Base-by-base conservation (phyloP, 2,329 filamentous ascomycete genomes). In the Stagonosporopsis rhizophila region DNA sequence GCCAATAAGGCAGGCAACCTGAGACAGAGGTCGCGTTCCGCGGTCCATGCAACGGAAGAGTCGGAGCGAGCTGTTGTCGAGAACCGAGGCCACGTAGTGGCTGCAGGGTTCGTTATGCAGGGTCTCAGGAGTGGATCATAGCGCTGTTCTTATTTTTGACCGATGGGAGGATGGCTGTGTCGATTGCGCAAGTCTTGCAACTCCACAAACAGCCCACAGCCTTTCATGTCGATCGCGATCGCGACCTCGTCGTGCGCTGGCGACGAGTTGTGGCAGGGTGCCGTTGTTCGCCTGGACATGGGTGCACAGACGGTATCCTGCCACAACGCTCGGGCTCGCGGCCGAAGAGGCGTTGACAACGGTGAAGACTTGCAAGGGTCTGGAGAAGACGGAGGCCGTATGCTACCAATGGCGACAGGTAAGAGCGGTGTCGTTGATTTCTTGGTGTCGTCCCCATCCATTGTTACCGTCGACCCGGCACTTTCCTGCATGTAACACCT, bases 1-100 rank as follows among this genome's bases (percentile, higher is more conserved):
- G 30, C 55, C 55, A 58, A 53, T 58, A 19, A 23, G 23, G 42
- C 44, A 47, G 30, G 25, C 23, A 42, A 39, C 11, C 23, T 56
- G 53, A 56, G 47, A 48, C 42, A 39, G 45, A 38, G 32, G 53
- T 45, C 37, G 47, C 47, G 37, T 44, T 51, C 47, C 37, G 53
- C 41, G 41, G n/a, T 46, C 53, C 37, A 32, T 42, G 53, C 53
- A 30, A 19, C 53, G 53, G 53, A 56, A 56, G 32, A 49, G 52
- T 48, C 52, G 47, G 53, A 38, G 53, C 38, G 27, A 32, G 20
- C 20, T 38, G 47, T 48, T 42, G 53, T 56, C 53, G 53, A 56
- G 53, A 51, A 47, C 42, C 12, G 44, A 51, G 47, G 53, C 53
- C 47, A 56, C 53, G 53, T 56, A 56, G 53, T 28, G 53, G 37